phyloP scores from a whole-genome alignment of 2,329 filamentous ascomycete genomes.

The Rachicladosporium sp. region DNA sequence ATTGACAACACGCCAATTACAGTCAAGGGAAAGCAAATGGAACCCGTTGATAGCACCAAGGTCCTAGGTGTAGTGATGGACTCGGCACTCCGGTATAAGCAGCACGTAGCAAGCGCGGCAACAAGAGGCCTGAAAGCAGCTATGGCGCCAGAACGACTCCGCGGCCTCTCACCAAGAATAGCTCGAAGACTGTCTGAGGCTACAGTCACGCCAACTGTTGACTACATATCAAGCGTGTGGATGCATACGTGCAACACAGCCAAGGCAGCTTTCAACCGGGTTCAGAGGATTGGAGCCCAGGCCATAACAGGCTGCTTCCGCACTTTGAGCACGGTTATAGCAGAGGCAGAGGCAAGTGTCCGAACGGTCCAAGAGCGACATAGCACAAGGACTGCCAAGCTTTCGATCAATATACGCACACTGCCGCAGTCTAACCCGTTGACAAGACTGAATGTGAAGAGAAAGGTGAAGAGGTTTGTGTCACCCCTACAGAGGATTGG shows the following conservation, averaged over 20 bases:
- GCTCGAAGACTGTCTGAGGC: slow-evolving; percentile 1
- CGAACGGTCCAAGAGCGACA: neutral
- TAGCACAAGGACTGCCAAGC: neutral
- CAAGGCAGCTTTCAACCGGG: neutral
- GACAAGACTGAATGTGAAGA: no score
- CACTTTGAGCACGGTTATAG: neutral
- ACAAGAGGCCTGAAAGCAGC: neutral
- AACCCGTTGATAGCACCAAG: neutral
- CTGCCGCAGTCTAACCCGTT: neutral
- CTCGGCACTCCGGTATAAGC: neutral
- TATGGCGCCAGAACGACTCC: slow-evolving; percentile 2
- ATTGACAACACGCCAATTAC: no score
- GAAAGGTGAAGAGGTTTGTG: neutral
- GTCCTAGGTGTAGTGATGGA: neutral
- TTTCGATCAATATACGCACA: neutral
- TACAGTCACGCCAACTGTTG: slow-evolving; percentile 1
- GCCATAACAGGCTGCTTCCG: neutral
- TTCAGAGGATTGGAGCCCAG: neutral
- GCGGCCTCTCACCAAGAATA: slow-evolving; percentile 1
- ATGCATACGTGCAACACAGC: neutral
- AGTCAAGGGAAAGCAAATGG: neutral
- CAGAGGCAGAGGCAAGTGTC: neutral
- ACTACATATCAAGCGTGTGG: slow-evolving; percentile 2
- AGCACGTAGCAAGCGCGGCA: neutral
- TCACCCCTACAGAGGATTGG: neutral